phyloP scores from a whole-genome alignment of 352 stramenopile genomes.

The Peronospora farinosa region DNA sequence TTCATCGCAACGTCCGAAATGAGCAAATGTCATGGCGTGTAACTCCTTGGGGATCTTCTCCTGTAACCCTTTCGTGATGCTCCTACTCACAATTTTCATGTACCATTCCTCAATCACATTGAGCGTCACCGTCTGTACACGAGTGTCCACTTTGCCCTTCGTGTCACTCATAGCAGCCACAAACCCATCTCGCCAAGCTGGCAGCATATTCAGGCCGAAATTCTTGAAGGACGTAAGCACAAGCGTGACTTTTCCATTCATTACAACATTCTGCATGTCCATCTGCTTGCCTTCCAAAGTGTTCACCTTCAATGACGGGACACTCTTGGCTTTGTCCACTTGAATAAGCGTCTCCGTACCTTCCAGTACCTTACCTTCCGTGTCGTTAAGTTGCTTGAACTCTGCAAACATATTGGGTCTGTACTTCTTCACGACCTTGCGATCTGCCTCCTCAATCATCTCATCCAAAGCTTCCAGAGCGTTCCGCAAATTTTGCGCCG shows the following conservation, averaged over 20 bases:
- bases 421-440: conserved; percentile 84
- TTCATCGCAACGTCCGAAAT: conserved; percentile 77
- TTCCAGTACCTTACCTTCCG: conserved; percentile 64
- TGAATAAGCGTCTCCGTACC: conserved; percentile 45
- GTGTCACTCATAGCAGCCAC: conserved; percentile 31
- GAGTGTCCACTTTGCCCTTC: conserved; percentile 13
- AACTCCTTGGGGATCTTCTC: conserved; percentile 40
- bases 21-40: conserved; percentile 49
- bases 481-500: conserved; percentile 68
- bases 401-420: conserved; percentile 83
- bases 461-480: conserved; percentile 70
- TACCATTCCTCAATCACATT: conserved; percentile 88
- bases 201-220: conserved; percentile 75
- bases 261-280: conserved; percentile 53
- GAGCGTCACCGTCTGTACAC: conserved; percentile 59
- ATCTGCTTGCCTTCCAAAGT: conserved; percentile 39
- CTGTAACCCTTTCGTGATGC: conserved; percentile 58
- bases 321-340: conserved; percentile 46
- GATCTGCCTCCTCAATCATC: conserved; percentile 79
- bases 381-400: conserved; percentile 88
- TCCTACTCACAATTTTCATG: conserved; percentile 73
- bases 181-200: conserved; percentile 69
- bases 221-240: conserved; percentile 85
- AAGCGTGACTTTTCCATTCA: conserved; percentile 52
- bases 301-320: conserved; percentile 53